Conservation (phyloP, 1,139 yeast species). For the Debaryomycetaceae sp. region DNA sequence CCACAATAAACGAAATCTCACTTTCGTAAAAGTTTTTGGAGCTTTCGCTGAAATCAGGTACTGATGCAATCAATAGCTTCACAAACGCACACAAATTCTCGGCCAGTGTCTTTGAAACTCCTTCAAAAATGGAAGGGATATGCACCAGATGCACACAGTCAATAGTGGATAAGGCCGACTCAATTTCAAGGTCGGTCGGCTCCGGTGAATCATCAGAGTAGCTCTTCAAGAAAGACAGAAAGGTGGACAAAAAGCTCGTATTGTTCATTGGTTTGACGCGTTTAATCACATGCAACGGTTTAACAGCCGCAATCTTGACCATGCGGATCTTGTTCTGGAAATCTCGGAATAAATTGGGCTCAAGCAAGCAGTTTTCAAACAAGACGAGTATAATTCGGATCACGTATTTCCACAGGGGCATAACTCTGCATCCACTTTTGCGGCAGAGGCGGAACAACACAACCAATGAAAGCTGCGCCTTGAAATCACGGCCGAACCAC, state of each 20-base stretch:
- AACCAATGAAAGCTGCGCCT: slow-evolving; percentile 82
- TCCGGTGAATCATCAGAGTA: slow-evolving; percentile 79
- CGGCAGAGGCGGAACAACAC: slow-evolving; percentile 71
- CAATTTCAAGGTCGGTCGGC: slow-evolving; percentile 88
- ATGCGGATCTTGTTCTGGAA: slow-evolving; percentile 48
- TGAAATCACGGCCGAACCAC: slow-evolving; percentile 79
- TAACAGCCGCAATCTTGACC: slow-evolving; percentile 45
- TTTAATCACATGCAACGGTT: slow-evolving; percentile 55
- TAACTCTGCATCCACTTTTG: slow-evolving; percentile 39
- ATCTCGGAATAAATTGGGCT: slow-evolving; percentile 55
- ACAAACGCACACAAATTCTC: slow-evolving; percentile 11
- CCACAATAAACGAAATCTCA: slow-evolving; percentile 46
- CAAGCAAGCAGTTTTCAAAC: slow-evolving; percentile 62
- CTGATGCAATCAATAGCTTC: slow-evolving; percentile 13
- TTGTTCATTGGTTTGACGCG: slow-evolving; percentile 55
- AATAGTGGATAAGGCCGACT: slow-evolving; percentile 67
- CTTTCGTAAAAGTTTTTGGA: slow-evolving; percentile 41
- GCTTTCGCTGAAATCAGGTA: slow-evolving; percentile 22
- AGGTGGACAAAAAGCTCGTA: slow-evolving; percentile 71
- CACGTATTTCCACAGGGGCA: slow-evolving; percentile 51
- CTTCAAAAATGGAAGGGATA: slow-evolving; percentile 39
- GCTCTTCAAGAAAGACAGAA: slow-evolving; percentile 86
- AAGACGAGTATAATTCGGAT: slow-evolving; percentile 52
- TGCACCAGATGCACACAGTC: slow-evolving; percentile 71
- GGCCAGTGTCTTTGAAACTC: slow-evolving; percentile 24